A percentile compares a stretch with the other conserved stretches of the same genome.
Conservation (phyloP, 768 basidiomycete species). For the Brasilioporus rufonigricans region DNA sequence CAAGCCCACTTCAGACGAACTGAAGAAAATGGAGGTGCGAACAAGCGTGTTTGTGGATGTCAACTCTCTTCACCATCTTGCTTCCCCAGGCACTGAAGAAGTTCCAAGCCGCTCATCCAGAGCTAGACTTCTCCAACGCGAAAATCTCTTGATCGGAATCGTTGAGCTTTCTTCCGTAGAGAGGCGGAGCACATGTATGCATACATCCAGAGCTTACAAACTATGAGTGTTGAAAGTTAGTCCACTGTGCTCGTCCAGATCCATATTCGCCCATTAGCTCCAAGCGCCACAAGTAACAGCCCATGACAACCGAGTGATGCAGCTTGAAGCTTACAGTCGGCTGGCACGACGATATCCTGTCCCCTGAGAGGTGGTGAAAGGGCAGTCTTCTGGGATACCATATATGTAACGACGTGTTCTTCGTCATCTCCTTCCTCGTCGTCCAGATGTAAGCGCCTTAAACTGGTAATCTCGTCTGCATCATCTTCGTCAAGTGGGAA, state of each 20-base stretch:
- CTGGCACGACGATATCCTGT: conserved; percentile 25
- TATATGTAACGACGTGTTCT: conserved; percentile 9
- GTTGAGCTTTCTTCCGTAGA: not conserved
- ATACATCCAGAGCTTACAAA: not conserved
- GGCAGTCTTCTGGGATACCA: not conserved
- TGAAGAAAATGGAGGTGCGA: conserved; percentile 86
- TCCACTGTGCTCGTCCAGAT: conserved; percentile 26
- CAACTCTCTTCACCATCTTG: not conserved
- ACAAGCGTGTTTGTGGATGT: not conserved
- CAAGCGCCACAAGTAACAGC: conserved; percentile 22
- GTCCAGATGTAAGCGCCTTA: conserved; percentile 25
- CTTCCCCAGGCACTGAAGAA: conserved; percentile 68
- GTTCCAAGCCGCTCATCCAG: conserved; percentile 88
- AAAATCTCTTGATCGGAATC: conserved; percentile 63
- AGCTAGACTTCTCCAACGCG: conserved; percentile 91
- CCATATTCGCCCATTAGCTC: conserved; percentile 21
- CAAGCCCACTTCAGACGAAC: conserved; percentile 91
- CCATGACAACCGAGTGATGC: conserved; percentile 46
- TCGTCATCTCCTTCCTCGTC: conserved; percentile 28
- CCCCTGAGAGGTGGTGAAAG: conserved; percentile 17
- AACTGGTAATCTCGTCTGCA: conserved; percentile 20
- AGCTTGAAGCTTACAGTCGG: conserved; percentile 31
- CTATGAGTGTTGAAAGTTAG: conserved; percentile 2
- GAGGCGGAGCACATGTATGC: not conserved
- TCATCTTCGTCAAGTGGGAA: conserved; percentile 38